Conservation (phyloP, 148 eudicot genomes). For the Heliamphora exappendiculata region DNA sequence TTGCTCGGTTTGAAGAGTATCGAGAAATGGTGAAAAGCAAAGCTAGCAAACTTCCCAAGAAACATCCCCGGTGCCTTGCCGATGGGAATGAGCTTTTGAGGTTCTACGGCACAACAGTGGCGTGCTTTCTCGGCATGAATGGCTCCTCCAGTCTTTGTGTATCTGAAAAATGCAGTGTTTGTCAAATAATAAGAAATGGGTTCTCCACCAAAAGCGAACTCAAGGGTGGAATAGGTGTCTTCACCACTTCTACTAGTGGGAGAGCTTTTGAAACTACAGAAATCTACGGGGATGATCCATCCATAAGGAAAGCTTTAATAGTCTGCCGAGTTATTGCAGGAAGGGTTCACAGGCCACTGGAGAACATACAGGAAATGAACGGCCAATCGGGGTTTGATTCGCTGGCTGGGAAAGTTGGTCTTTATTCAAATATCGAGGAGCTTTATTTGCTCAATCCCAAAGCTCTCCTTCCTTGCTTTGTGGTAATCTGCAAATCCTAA, state of each 20-base stretch:
- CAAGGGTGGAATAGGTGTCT: constrained; percentile 68
- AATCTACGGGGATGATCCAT: constrained; percentile 26
- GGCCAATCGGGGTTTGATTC: constrained; percentile 92
- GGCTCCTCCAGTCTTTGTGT: constrained; percentile 69
- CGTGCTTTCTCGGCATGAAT: constrained; percentile 65
- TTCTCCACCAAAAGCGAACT: constrained; percentile 61
- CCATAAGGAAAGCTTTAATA: constrained; percentile 65
- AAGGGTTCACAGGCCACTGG: constrained; percentile 87
- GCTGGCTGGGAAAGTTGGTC: constrained; percentile 89
- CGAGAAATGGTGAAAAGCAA: constrained; percentile 69
- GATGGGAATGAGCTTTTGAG: constrained; percentile 90
- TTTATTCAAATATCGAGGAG: constrained; percentile 92
- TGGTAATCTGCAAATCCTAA: constrained; percentile 79
- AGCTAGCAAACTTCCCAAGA: constrained; percentile 87
- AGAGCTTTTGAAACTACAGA: constrained; percentile 76
- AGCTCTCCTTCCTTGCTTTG: constrained; percentile 97
- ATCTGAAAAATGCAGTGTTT: constrained; percentile 73
- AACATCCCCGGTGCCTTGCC: constrained; percentile 86
- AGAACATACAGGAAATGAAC: constrained; percentile 73
- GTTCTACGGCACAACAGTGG: constrained; percentile 71
- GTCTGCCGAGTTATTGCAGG: constrained; percentile 98
- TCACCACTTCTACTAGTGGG: constrained; percentile 87
- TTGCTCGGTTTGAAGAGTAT: constrained; percentile 85
- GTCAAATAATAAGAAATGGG: constrained; percentile 70
- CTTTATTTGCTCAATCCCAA: constrained; percentile 84